Evolutionary conservation across 2,329 filamentous ascomycete genomes (phyloP), one percentile per base, ranked within the genome.

Genomic region (Pseudopithomyces maydicus): DNA sequence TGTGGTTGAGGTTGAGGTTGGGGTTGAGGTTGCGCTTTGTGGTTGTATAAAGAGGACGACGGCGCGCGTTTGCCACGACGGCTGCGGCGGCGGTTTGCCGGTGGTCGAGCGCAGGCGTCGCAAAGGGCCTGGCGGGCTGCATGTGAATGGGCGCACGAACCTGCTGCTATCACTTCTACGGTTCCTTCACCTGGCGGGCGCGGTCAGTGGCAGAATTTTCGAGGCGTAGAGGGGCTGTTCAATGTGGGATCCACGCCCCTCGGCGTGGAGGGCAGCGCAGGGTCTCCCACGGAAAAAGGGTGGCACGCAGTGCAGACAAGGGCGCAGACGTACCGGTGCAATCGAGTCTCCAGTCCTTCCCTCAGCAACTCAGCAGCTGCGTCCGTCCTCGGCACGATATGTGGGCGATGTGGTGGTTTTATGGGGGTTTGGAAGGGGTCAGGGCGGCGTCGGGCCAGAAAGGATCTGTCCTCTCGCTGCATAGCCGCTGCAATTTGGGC

Each of bases 361-460:
- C 74, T 75, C 75, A 71, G 72, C 75, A 57, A 72, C 73, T 66
- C 73, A 69, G 68, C 73, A 69, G 68, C 73, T 73, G 66, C 74
- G 65, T 68, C 74, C 73, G 63, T 75, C 74, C 72, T 74, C 71
- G 72, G 61, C 62, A 38, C 58, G 54, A 57, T n/a, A n/a, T 55
- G 51, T 56, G 54, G 56, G 43, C 54, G 61, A 61, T 63, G 56
- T 61, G 60, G 36, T 39, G 61, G 59, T 63, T 63, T 63, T 63
- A 62, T 60, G 48, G 52, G 62, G 50, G 38, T 41, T 57, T 59
- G 56, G 59, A 59, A 62, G 58, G 36, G 44, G 42, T 59, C 54
- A 33, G 17, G 41, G 41, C 17, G 14, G 36, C 51, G 26, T 8
- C 26, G 61, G 65, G 63, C 61, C 57, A 62, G 71, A 69, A 65